Base-by-base conservation (phyloP, 176 grass and related monocot species). In the Ensete ventricosum region DNA sequence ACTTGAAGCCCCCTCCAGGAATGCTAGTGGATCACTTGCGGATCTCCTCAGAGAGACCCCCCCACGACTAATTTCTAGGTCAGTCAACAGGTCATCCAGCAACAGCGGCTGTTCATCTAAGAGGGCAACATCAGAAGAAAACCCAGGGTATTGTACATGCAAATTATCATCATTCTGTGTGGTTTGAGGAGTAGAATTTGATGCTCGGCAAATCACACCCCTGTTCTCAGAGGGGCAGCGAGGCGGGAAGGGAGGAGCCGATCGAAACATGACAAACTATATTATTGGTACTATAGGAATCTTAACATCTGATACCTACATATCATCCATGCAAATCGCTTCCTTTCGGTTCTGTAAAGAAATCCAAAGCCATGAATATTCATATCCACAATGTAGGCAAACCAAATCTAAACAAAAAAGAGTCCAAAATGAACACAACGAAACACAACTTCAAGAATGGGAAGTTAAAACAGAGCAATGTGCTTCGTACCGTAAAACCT, bases 21-120 rank as follows among this genome's bases (percentile, higher is more conserved):
- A 84, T 62, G 79, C 88, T 50, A 87, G 91, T 1, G 96, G 91
- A 77, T 99, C 96, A 24, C 96, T 99, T 21, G 87, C 94, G 11
- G 96, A 62, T 80, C 96, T 87, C 76, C 91, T 84, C 27, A 94
- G 87, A 72, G 83, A 86, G 58, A 82, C 82, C 64, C 84, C 63
- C 14, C 54, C 74, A 29, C 78, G 48, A 53, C 17, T 73, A 77
- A 50, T 87, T 76, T 86, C 89, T 50, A 82, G 79, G 55, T 84
- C 86, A 63, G 86, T 74, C 1, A 99, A 86, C 26, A 99, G 86
- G 80, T 99, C 88, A 67, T 95, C 86, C 1, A 95, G 78, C 96
- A 91, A 99, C 76, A 73, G 79, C 0, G 84, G 96, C 5, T 89
- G 82, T 11, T 91, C 88, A 63, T 83, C 67, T 64, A 88, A 79